Conservation (phyloP, 2,329 filamentous ascomycete genomes). For the Ascochyta viciae-villosae region DNA sequence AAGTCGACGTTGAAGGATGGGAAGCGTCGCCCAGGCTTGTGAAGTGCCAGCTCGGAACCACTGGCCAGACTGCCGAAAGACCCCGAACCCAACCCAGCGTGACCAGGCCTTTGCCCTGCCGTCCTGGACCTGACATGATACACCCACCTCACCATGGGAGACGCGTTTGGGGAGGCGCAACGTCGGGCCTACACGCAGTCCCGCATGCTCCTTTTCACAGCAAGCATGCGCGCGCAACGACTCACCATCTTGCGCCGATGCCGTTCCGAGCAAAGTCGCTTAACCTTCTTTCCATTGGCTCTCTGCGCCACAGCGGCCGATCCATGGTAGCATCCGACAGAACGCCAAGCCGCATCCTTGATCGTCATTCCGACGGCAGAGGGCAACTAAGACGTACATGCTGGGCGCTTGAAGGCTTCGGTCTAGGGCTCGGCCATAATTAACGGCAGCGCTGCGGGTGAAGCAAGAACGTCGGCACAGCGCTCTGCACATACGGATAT, state of each 20-base stretch:
- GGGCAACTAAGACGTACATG: neutral
- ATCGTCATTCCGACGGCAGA: slow-evolving; percentile 12
- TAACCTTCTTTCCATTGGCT: slow-evolving; percentile 22
- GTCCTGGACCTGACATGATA: slow-evolving; percentile 7
- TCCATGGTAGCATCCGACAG: slow-evolving; percentile 19
- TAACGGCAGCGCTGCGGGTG: neutral
- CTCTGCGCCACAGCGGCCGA: slow-evolving; percentile 31
- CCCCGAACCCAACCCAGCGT: slow-evolving; percentile 12
- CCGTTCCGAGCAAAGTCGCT: slow-evolving; percentile 17
- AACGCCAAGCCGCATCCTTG: slow-evolving; percentile 9
- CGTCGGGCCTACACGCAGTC: slow-evolving; percentile 1
- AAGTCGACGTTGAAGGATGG: slow-evolving; percentile 39
- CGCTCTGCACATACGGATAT: neutral
- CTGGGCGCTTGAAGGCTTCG: neutral
- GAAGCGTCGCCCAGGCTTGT: slow-evolving; percentile 33
- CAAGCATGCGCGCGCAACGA: slow-evolving; percentile 10
- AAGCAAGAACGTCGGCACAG: slow-evolving; percentile 3
- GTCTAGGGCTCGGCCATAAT: no score
- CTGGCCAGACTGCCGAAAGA: slow-evolving; percentile 32
- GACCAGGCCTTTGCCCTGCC: slow-evolving; percentile 2
- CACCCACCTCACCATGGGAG: slow-evolving; percentile 7
- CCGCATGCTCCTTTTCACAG: slow-evolving; percentile 3
- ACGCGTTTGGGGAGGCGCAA: slow-evolving; percentile 11
- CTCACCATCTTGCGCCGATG: slow-evolving; percentile 16
- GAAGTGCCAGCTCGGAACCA: slow-evolving; percentile 31